phyloP scores from a whole-genome alignment of 805 yeast species.

The Lachancea sp. region DNA sequence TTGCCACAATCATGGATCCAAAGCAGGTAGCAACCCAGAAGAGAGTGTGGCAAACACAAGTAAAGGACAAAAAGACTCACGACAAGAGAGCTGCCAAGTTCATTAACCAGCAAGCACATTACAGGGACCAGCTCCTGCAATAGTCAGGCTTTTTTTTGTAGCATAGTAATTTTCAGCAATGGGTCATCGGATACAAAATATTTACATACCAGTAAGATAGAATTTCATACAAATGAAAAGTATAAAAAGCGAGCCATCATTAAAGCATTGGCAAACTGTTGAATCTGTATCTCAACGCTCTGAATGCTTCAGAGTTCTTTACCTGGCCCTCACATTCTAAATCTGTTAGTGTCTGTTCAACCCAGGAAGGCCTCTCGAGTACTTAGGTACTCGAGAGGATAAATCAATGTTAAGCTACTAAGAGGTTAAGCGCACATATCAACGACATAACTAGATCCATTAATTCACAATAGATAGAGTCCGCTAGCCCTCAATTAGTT shows the following conservation, averaged over 20 bases:
- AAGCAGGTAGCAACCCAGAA: conserved; percentile 42
- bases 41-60: conserved; percentile 65
- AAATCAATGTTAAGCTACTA: neutral
- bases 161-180: neutral
- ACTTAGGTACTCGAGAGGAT: neutral
- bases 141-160: conserved; percentile 1
- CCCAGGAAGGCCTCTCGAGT: neutral
- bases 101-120: conserved; percentile 83
- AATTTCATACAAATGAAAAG: neutral
- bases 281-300: too few relatives aligned
- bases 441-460: too few relatives aligned
- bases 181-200: neutral
- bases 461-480: too few relatives aligned
- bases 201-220: too few relatives aligned
- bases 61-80: conserved; percentile 43
- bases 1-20: conserved; percentile 37
- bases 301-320: too few relatives aligned
- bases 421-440: neutral
- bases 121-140: conserved; percentile 69
- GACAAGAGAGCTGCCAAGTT: conserved; percentile 63
- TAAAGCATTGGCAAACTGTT: too few relatives aligned
- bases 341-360: too few relatives aligned
- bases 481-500: neutral
- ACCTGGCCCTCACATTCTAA: neutral
- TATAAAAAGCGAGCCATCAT: too few relatives aligned